Evolutionary conservation across 257 asterid species (phyloP).

Genomic region (Phtheirospermum japonicum): DNA sequence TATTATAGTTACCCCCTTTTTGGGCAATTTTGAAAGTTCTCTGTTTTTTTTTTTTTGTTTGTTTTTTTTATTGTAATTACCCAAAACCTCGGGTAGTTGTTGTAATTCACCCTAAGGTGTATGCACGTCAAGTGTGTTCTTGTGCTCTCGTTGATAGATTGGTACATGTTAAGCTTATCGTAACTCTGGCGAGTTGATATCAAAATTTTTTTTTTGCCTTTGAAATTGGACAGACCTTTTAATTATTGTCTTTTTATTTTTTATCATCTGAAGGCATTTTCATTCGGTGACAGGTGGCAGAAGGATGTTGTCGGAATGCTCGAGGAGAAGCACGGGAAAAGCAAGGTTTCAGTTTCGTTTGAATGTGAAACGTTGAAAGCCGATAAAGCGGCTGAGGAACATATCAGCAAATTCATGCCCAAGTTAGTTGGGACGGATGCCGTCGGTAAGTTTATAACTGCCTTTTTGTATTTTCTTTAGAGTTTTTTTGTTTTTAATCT

Average conservation of each 20-base stretch:
- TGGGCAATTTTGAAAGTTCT: too few relatives aligned
- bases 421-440: constrained; percentile 89
- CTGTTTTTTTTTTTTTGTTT: not conserved
- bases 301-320: constrained; percentile 83
- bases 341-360: constrained; percentile 57
- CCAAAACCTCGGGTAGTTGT: not conserved
- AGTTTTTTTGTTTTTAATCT: constrained; percentile 13
- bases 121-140: not conserved
- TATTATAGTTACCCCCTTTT: too few relatives aligned
- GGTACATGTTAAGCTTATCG: constrained; percentile 17
- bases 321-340: constrained; percentile 61
- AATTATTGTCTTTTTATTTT: not conserved
- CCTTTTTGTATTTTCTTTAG: constrained; percentile 1
- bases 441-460: constrained; percentile 50
- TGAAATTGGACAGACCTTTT: constrained; percentile 1
- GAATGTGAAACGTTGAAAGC: constrained; percentile 93
- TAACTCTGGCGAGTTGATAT: constrained; percentile 8
- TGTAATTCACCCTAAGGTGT: not conserved
- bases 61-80: not conserved
- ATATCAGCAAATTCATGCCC: constrained; percentile 88
- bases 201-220: constrained; percentile 1
- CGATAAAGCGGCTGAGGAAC: constrained; percentile 88
- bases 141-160: constrained; percentile 4
- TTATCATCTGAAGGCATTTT: not conserved
- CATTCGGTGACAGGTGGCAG: constrained; percentile 70